Evolutionary conservation across 2,329 filamentous ascomycete genomes (phyloP), one percentile per base, ranked within the genome.

Genomic region (Diaporthe sp.): DNA sequence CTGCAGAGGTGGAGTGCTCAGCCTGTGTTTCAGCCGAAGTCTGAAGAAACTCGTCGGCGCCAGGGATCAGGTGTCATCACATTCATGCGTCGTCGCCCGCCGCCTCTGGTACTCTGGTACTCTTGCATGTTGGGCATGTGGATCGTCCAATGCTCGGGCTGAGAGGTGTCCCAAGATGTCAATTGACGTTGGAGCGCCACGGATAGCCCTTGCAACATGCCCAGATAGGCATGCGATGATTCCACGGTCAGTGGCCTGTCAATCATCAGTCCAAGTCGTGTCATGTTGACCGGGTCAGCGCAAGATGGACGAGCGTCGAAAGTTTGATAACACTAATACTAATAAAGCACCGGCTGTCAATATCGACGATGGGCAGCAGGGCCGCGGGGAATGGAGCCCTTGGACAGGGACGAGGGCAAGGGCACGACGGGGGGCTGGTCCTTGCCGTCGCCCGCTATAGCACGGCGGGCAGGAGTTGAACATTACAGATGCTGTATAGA

Each of bases 1-100:
- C 49, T 55, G 65, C 65, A 70, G 65, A 70, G 65, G 65, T 70
- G 49, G 65, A 70, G 65, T 55, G 47, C 65, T 70, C 65, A 70
- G 65, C 65, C 65, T 70, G 49, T 70, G 65, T 70, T 70, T 70
- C 65, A 70, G 65, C 65, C 65, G 65, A 70, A 70, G 65, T 70
- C 65, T 70, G 65, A 70, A 70, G 65, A 70, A 55, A 70, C 65
- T 70, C 65, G 65, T 42, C 65, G 65, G 49, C 49, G 34, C 65
- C 65, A 70, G 65, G 65, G 65, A 70, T 70, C 49, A 70, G 65
- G 65, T 55, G 34, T 70, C 65, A 70, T 70, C 65, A 53, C n/a
- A 70, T 70, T 70, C 65, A 70, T 70, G 65, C 65, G 65, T 70
- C 65, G 65, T 22, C 49, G 65, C 65, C 65, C 49, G 34, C 49